Base-by-base conservation (phyloP, 2,329 filamentous ascomycete species). In the Penicillium sp. region DNA sequence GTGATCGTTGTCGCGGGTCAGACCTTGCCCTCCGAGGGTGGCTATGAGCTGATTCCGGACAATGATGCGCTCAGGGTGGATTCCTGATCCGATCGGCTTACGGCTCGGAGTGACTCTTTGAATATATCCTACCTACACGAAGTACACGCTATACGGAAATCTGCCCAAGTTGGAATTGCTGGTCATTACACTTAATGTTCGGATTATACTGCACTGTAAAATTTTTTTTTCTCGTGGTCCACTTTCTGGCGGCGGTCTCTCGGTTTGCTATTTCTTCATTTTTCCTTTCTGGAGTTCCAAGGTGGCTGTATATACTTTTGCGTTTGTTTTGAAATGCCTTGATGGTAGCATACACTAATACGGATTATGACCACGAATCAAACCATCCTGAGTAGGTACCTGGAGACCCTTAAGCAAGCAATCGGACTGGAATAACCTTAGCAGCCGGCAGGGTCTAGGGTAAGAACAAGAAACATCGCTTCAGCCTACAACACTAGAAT, bases 1-100 rank as follows among this genome's bases (percentile, higher is more conserved):
- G 82, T 80, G 10, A 75, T 96, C 46, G 75, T 80, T 1, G 72
- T 82, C 9, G 87, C 88, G 1, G 86, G 85, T 4, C 81, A 83
- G 51, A 70, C 87, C 20, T 75, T 95, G 38, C 86, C 89, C 0
- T 80, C 83, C 0, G 91, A 96, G 67, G 88, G 87, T 62, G 91
- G 89, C 48, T 96, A 95, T 72, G 88, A 95, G 67, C 80, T 88
- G 54, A 89, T 84, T 65, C 82, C 75, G 6, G 72, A 75, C 45
- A 63, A 66, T 49, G 59, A 61, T 43, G 39, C 39, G 9, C 32
- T 59, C 6, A 47, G 46, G 2, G 49, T 49, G 32, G 35, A 29
- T 31, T 56, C 46, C 42, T 52, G 29, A 42, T 39, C 8, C 9
- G 18, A 31, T 31, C 25, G 12, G 18, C 23, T 9, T 31, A 41